A percentile compares a stretch with the other conserved stretches of the same genome.
phyloP scores from a whole-genome alignment of 1,139 yeast species.

The Zygosaccharomyces pseudobailii region DNA sequence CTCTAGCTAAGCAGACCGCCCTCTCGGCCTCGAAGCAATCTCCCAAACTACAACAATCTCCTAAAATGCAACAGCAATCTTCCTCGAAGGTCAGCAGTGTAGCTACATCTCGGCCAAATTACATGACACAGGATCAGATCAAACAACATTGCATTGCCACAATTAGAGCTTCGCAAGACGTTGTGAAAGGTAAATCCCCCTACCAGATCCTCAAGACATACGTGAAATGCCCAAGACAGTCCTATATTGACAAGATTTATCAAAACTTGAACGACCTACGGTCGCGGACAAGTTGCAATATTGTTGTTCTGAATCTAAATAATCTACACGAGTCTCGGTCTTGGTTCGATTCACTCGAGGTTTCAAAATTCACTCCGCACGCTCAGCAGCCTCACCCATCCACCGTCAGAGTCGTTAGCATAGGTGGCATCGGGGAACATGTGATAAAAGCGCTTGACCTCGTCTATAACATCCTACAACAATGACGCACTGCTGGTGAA shows the following conservation, averaged over 20 bases:
- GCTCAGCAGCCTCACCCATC: conserved; percentile 29
- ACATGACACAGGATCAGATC: conserved; percentile 29
- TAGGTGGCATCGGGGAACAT: conserved; percentile 35
- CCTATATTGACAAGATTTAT: conserved; percentile 26
- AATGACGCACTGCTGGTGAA: background rate
- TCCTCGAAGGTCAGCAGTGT: background rate
- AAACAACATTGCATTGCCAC: conserved; percentile 30
- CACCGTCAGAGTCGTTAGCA: conserved; percentile 31
- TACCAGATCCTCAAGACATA: conserved; percentile 33
- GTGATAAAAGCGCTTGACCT: conserved; percentile 25
- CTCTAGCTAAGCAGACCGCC: background rate
- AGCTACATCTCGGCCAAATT: conserved; percentile 12
- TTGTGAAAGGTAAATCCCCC: conserved; percentile 27
- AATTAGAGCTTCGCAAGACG: conserved; percentile 26
- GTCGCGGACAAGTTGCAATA: conserved; percentile 31
- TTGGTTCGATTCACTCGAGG: conserved; percentile 27
- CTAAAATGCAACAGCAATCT: background rate
- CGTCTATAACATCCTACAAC: conserved; percentile 18
- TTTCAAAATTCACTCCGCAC: conserved; percentile 17
- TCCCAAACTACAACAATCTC: background rate
- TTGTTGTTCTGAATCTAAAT: conserved; percentile 31
- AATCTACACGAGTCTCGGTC: conserved; percentile 32
- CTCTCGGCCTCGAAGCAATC: background rate
- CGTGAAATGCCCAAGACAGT: conserved; percentile 30
- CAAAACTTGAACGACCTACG: conserved; percentile 29